Base-by-base conservation (phyloP, 164 flowering plant species). In the Stephania japonica region DNA sequence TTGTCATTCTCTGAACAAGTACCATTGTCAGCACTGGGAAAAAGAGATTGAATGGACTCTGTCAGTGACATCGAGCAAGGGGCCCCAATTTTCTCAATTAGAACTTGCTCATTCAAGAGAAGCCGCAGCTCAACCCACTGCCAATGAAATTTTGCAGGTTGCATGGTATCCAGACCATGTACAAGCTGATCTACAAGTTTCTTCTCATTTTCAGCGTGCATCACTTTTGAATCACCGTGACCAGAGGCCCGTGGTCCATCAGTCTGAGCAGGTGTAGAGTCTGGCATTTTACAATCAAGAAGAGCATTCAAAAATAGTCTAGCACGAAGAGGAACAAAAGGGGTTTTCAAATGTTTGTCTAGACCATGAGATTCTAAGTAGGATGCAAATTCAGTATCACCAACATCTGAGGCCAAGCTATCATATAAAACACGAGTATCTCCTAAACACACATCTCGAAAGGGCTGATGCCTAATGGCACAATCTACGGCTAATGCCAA, bases 71-170 rank as follows among this genome's bases (percentile, higher is more conserved):
- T 73, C 70, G 87, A 91, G 75, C 75, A 84, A 19, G 75, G 84
- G 24, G 71, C 65, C 49, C 86, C 91, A 73, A 92, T 78, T 72
- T 89, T 92, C 63, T 92, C 97, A 75, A 84, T 80, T 1, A 96
- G 83, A 56, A 90, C 91, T 82, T 91, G 99, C 77, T 96, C 99
- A 79, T 93, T 92, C 69, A 96, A 82, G 64, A 96, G 89, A 41
- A 96, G 92, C 86, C 98, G 85, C 64, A 96, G 88, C 84, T 93
- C 97, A 72, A 96, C 85, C 99, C 99, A 96, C 77, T 96, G 99
- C 99, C 99, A 96, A 79, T 96, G 98, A 77, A 96, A 92, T 73
- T 88, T 93, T 61, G 99, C 98, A 65, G 96, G 97, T 66, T 96
- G 99, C 79, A 96, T 72, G 6, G 89, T 82, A 76, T 96, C 94